Percentiles rank a stretch among this genome's conserved stretches.
phyloP scores from a whole-genome alignment of 2,329 filamentous ascomycete species.

The Alternaria panax region DNA sequence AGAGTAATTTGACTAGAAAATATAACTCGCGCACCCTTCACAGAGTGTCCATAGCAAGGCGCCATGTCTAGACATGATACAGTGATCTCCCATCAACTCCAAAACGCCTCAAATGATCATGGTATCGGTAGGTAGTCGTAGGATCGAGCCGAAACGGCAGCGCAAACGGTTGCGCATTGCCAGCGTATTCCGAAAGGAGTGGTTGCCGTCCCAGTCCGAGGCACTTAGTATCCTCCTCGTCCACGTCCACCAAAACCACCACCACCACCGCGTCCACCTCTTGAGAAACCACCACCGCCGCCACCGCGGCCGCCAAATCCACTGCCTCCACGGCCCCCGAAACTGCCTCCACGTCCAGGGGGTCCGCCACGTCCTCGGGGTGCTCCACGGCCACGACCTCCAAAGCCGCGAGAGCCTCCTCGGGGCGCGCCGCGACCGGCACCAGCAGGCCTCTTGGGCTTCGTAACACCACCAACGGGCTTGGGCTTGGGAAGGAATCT shows the following conservation, averaged over 20 bases:
- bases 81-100: conserved; percentile 37
- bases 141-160: conserved; percentile 27
- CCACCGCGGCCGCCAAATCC: conserved; percentile 57
- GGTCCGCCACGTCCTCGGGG: conserved; percentile 58
- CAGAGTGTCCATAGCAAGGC: conserved; percentile 23
- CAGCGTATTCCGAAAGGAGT: conserved; percentile 14
- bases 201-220: conserved; percentile 11
- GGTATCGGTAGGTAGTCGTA: conserved; percentile 42
- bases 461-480: conserved; percentile 69
- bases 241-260: conserved; percentile 35
- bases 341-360: conserved; percentile 51
- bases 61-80: conserved; percentile 36
- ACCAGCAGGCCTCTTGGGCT: conserved; percentile 74
- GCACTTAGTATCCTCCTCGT: conserved; percentile 42
- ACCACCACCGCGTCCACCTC: conserved; percentile 31
- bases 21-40: conserved; percentile 13
- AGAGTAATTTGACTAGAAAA: conserved; percentile 20
- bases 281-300: conserved; percentile 29
- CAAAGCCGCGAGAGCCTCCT: conserved; percentile 37
- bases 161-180: conserved; percentile 24
- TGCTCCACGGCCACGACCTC: conserved; percentile 56
- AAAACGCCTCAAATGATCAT: conserved; percentile 46
- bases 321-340: conserved; percentile 23
- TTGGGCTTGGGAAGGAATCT: conserved; percentile 95
- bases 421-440: conserved; percentile 63